These are phyloP conservation scores for Starmerella vitae DNA, from an alignment of 805 yeast species.

Conservation along the genomic window DNA sequence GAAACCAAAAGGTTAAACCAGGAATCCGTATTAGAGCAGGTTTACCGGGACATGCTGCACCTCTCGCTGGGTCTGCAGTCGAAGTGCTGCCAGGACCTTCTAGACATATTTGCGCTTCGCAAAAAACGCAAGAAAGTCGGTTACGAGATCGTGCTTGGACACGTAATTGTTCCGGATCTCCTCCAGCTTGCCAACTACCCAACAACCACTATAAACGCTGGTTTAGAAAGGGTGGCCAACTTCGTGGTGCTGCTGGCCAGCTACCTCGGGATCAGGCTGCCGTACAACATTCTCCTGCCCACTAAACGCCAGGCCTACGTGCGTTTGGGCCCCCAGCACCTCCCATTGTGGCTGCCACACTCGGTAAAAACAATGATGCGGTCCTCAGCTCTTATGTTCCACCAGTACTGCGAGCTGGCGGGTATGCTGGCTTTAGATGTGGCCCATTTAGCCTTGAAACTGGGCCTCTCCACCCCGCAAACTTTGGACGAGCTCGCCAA, in stretches of 20 bases:
- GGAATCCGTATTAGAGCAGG: constrained; percentile 14
- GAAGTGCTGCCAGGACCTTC: constrained; percentile 18
- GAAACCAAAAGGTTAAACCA: not conserved
- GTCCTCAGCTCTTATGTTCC: constrained; percentile 24
- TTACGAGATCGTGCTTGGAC: constrained; percentile 25
- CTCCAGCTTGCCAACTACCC: constrained; percentile 23
- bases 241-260: constrained; percentile 24
- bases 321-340: constrained; percentile 16
- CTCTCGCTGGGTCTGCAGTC: constrained; percentile 18
- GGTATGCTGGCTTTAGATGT: constrained; percentile 26
- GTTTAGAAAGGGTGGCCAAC: constrained; percentile 26
- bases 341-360: constrained; percentile 13
- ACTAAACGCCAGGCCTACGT: constrained; percentile 19
- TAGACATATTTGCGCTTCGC: constrained; percentile 19
- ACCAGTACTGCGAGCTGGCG: constrained; percentile 23
- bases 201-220: constrained; percentile 23
- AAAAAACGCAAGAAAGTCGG: constrained; percentile 20
- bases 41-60: constrained; percentile 17
- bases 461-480: constrained; percentile 20
- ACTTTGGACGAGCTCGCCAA: constrained; percentile 18
- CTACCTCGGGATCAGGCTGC: constrained; percentile 25
- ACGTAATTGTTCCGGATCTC: constrained; percentile 25
- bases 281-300: constrained; percentile 24
- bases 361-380: constrained; percentile 23
- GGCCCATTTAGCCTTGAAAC: constrained; percentile 21